Conservation (phyloP, 441 rosid species). For the Euphorbia schlechtendalii region DNA sequence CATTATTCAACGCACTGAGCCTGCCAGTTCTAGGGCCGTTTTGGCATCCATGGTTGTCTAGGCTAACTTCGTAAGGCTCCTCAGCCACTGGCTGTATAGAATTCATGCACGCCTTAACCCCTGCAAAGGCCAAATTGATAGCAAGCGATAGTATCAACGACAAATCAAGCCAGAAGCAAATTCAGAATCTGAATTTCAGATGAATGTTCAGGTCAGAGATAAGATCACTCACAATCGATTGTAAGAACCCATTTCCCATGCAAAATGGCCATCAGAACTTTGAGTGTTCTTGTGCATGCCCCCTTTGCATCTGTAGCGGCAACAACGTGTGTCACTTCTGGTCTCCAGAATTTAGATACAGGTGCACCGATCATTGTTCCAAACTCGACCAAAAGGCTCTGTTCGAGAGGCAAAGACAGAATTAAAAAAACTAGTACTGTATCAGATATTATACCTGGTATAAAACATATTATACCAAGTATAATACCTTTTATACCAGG, state of each 20-base stretch:
- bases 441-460: too few relatives aligned
- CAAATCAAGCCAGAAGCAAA: too few relatives aligned
- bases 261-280: constrained; percentile 81
- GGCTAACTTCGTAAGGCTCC: constrained; percentile 59
- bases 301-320: constrained; percentile 64
- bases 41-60: constrained; percentile 59
- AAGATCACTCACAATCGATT: constrained; percentile 52
- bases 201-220: too few relatives aligned
- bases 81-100: constrained; percentile 42
- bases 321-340: constrained; percentile 76
- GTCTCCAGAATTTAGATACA: constrained; percentile 64
- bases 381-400: constrained; percentile 55
- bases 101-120: constrained; percentile 76
- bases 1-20: constrained; percentile 48
- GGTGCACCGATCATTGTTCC: constrained; percentile 43
- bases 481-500: too few relatives aligned
- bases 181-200: too few relatives aligned
- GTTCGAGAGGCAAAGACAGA: constrained; percentile 12
- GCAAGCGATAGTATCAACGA: too few relatives aligned
- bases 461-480: too few relatives aligned
- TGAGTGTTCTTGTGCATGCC: constrained; percentile 71
- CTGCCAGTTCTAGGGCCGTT: constrained; percentile 73
- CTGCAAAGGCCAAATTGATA: constrained; percentile 28
- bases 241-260: constrained; percentile 78
- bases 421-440: constrained; percentile 12